These are phyloP conservation scores for Eucalyptus shirleyi DNA, from an alignment of 345 rosid genomes.

Conservation along the genomic window DNA sequence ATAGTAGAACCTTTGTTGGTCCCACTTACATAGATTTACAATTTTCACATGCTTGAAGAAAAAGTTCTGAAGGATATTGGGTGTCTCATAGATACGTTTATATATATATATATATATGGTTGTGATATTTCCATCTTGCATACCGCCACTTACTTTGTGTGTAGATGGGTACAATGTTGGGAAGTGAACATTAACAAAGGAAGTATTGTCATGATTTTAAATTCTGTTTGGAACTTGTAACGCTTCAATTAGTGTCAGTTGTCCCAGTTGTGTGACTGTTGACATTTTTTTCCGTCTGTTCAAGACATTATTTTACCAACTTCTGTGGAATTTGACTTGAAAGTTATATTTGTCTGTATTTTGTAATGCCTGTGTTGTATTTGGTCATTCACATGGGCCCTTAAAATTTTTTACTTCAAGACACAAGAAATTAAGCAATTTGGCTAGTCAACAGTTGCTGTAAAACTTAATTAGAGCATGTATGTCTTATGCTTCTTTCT, in stretches of 20 bases:
- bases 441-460: background rate
- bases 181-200: background rate
- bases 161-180: background rate
- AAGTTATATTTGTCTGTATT: background rate
- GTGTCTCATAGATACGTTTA: too few species aligned
- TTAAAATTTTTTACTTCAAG: background rate
- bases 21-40: background rate
- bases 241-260: background rate
- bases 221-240: background rate
- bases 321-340: background rate
- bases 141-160: background rate
- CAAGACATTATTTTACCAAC: background rate
- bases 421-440: background rate
- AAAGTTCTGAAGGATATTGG: background rate
- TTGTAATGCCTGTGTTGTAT: background rate
- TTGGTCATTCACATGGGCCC: background rate
- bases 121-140: background rate
- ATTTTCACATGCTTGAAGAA: background rate
- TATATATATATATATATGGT: background rate
- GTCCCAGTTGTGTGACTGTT: background rate
- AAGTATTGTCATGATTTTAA: background rate
- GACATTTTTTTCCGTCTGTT: background rate
- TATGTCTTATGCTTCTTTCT: background rate
- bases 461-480: background rate
- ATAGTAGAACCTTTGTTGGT: background rate